Evolutionary conservation across 257 asterid species (phyloP), one percentile per base, ranked within the genome.

Genomic region (Plectranthus barbatus): DNA sequence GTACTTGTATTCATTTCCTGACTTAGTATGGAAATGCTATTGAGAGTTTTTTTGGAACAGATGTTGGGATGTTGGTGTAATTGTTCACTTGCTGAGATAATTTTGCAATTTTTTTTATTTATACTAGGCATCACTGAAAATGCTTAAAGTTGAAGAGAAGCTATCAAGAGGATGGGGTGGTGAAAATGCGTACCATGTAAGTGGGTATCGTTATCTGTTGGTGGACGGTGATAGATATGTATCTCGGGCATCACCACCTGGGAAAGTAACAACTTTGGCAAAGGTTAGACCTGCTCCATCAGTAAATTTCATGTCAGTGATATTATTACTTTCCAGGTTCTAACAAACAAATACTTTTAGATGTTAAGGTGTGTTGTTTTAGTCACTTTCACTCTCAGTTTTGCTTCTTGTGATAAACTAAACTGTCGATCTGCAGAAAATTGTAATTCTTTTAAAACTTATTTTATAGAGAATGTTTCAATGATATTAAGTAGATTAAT

Each of bases 151-250:
- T 68, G 99, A 93, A 75, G 97, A 93, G 79, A 93, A 77, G 88
- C 80, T 93, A 66, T 90, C 96, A 34, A 84, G 94, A 84, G 99
- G 97, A 40, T 93, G 97, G 97, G 99, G 85, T 55, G 99, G 99
- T 34, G 97, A 93, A 79, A 90, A 90, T 74, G 99, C 99, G 14
- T 93, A 93, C 77, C 99, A 93, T 45, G 99, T 93, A 56, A 76
- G 92, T 76, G 96, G 97, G 48, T 93, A 90, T 68, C 95, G 97
- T 42, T 93, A 93, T 75, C 78, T 93, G 73, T 82, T 93, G 70
- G 84, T 87, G 72, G 99, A 90, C 75, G 86, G 87, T 46, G 95
- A 93, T 70, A 82, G 83, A 80, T 61, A 29, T 62, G 64, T 74
- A 65, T 90, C 99, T 50, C 83, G 99, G 78, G 88, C 96, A 51